Evolutionary conservation across 2,329 filamentous ascomycete genomes (phyloP), one percentile per base, ranked within the genome.

Genomic region (Fusarium nanum): DNA sequence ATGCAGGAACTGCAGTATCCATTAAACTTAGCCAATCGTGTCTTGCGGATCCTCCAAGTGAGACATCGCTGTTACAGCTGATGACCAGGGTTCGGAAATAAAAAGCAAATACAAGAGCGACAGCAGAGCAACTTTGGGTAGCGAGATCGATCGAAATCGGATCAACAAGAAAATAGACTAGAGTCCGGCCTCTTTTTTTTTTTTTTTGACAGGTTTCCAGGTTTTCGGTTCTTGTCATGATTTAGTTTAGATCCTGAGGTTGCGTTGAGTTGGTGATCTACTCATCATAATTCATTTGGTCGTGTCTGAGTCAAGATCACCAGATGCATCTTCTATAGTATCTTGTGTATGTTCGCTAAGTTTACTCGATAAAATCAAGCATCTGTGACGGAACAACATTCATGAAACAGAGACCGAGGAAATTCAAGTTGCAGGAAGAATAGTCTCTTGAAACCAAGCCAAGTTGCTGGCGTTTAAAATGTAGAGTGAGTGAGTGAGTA

Each of bases 71-170:
- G 18, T 52, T 65, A 40, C 47, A 45, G 47, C 34, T 60, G 47
- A 60, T 34, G 22, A 20, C 54, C 23, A 37, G 41, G 52, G 47
- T 37, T 42, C 28, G 53, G 23, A 25, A 20, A 48, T 28, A 41
- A 59, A 64, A 65, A 48, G 42, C 42, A 65, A 65, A 13, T 20
- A 44, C 11, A 14, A 27, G 37, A 18, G 49, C 49, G 37, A 27
- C 23, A 16, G 9, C 32, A 52, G 23, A 52, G 23, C 18, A 52
- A 52, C 23, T 41, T 41, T 41, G 22, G 18, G 18, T 52, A 52
- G 30, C 49, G 32, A 52, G 49, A 52, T 52, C 49, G 49, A 52
- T 52, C 49, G 49, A n/a, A 52, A 52, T 52, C 49, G 25, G 32
- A 20, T 9, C 25, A 52, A 52, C 37, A 49, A 49, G 32, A 50